Base-by-base conservation (phyloP, 257 asterid genomes). In the Fraxinus pennsylvanica region DNA sequence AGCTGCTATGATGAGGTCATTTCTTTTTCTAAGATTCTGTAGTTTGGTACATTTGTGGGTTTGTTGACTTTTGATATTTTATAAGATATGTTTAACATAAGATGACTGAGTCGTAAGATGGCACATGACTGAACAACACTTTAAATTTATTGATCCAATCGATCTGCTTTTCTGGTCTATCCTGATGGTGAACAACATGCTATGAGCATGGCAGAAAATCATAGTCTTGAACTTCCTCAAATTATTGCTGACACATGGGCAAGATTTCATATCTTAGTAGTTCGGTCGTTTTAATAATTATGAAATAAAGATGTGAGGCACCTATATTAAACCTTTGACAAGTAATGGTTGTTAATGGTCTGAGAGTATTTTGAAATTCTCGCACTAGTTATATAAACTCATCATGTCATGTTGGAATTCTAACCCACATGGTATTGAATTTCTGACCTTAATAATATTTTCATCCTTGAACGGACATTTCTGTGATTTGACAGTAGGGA, bases 1-100 rank as follows among this genome's bases (percentile, higher is more conserved):
- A 70, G 94, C 99, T 85, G 99, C 99, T 39, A 96, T 96, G 99
- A 96, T 96, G 98, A 96, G 96, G 99, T 95, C 54, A 41, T 82
- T 21, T 75, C 68, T 39, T 39, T 36, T 39, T 39, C 45, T 39
- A 12, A 39, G 45, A 39, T 39, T 39, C 13, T 39, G 45, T 9
- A 39, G 45, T 39, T 39, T 39, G 45, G 45, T 39, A 39, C 12
- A 39, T 39, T 39, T 39, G 45, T 39, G 45, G 13, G 45, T 39
- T 12, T 39, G 45, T 13, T 39, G 13, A 39, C 14, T 9, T 9
- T 39, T 39, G 19, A 19, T 14, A 52, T 52, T 77, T 69, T 36
- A 66, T 39, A 39, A 39, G 1, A 39, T 71, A 36, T n/a, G 36
- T 76, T 13, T 52, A 43, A 45, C 54, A 45, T 39, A 8, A 39